A percentile compares a stretch with the other conserved stretches of the same genome.
Conservation (phyloP, 768 basidiomycete species). For the Tylopilus intermedius region DNA sequence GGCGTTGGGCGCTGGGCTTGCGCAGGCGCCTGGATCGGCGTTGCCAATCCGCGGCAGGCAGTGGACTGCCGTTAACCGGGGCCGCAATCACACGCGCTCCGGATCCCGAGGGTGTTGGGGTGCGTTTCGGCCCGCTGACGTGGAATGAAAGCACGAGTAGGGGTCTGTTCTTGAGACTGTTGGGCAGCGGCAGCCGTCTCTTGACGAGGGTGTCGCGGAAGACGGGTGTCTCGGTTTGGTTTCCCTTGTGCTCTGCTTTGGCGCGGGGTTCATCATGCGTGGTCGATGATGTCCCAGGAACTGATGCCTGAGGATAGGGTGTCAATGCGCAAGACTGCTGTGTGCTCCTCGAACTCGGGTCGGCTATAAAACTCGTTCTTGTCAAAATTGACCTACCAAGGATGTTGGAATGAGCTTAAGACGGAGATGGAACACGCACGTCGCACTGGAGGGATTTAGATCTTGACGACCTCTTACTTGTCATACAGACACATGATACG, state of each 20-base stretch:
- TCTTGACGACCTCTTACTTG: no score
- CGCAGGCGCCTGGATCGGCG: slow-evolving; percentile 33
- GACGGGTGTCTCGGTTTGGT: slow-evolving; percentile 23
- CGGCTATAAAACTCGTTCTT: slow-evolving; percentile 61
- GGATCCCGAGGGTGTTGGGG: not conserved
- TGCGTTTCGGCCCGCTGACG: not conserved
- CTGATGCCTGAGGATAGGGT: not conserved
- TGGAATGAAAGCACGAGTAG: not conserved
- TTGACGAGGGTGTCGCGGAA: slow-evolving; percentile 40
- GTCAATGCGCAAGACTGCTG: slow-evolving; percentile 20
- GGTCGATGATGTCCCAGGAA: not conserved
- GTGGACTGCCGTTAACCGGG: not conserved
- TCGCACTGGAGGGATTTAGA: no score
- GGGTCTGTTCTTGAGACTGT: slow-evolving; percentile 4
- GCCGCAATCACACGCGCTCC: not conserved
- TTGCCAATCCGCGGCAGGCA: slow-evolving; percentile 21
- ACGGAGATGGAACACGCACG: no score
- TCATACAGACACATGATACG: no score
- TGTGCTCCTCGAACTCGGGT: slow-evolving; percentile 59
- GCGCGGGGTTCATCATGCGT: slow-evolving; percentile 2
- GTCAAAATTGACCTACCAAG: slow-evolving; percentile 51
- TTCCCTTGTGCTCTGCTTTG: slow-evolving; percentile 17
- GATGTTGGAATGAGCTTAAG: not conserved
- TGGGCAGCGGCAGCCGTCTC: slow-evolving; percentile 13
- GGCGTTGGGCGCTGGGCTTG: slow-evolving; percentile 29